A percentile compares a stretch with the other conserved stretches of the same genome.
phyloP scores from a whole-genome alignment of 768 basidiomycete genomes.

The Russula vinacea region DNA sequence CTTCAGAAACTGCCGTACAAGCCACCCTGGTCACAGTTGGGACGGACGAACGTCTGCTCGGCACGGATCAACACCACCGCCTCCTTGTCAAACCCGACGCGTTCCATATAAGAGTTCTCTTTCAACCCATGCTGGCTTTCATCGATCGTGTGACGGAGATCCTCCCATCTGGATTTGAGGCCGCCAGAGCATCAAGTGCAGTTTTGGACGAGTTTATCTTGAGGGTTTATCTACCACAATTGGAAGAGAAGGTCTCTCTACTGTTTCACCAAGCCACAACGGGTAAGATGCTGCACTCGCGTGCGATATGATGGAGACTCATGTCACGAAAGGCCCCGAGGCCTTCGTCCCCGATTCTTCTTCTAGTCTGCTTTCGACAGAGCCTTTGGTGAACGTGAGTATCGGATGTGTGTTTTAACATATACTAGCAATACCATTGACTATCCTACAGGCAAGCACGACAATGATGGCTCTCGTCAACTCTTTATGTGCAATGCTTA shows the following conservation, averaged over 20 bases:
- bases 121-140: conserved; percentile 88
- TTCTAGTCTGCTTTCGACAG: conserved; percentile 58
- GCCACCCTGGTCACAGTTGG: conserved; percentile 57
- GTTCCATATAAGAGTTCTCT: conserved; percentile 92
- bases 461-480: conserved; percentile 88
- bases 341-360: conserved; percentile 81
- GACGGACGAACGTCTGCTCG: conserved; percentile 70
- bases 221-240: conserved; percentile 87
- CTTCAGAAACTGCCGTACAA: conserved; percentile 61
- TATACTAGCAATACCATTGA: background rate
- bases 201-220: conserved; percentile 91
- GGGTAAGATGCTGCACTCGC: conserved; percentile 42
- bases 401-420: background rate
- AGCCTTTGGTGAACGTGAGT: conserved; percentile 76
- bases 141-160: conserved; percentile 67
- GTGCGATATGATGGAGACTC: conserved; percentile 12
- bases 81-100: conserved; percentile 86
- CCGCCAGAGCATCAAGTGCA: conserved; percentile 59
- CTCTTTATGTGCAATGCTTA: conserved; percentile 87
- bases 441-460: conserved; percentile 61
- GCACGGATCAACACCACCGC: conserved; percentile 76
- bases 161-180: conserved; percentile 69
- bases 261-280: conserved; percentile 85
- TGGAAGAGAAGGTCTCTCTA: conserved; percentile 89
- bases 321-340: conserved; percentile 58